Conservation (phyloP, 805 yeast genomes). For the Candida chauliodis region DNA sequence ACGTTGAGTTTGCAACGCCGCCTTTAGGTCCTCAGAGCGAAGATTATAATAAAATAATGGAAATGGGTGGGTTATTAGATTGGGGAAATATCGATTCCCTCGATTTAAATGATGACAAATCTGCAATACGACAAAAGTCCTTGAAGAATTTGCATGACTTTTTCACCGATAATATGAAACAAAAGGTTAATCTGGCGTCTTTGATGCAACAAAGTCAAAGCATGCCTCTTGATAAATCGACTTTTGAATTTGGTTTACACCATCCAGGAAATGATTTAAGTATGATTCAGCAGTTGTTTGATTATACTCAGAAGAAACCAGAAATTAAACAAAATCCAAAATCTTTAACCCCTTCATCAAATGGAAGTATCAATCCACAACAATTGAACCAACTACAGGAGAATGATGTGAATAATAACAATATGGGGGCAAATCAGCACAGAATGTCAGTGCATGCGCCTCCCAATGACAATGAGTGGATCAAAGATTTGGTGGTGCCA, state of each 20-base stretch:
- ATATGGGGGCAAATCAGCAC: conserved; percentile 12
- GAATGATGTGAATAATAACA: conserved; percentile 2
- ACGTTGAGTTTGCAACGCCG: conserved; percentile 80
- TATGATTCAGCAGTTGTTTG: conserved; percentile 10
- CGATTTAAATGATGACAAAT: conserved; percentile 19
- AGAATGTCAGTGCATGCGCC: conserved; percentile 11
- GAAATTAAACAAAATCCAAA: neutral
- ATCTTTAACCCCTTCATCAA: conserved; percentile 3
- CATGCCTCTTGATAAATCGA: conserved; percentile 3
- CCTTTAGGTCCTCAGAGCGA: conserved; percentile 36
- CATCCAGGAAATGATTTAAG: conserved; percentile 19
- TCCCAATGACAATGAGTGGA: conserved; percentile 51
- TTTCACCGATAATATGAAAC: conserved; percentile 14
- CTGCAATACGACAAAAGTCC: conserved; percentile 12
- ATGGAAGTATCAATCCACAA: conserved; percentile 4
- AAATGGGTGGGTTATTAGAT: conserved; percentile 21
- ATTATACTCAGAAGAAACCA: conserved; percentile 3
- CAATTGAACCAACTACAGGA: conserved; percentile 6
- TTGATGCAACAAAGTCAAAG: conserved; percentile 6
- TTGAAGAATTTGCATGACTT: conserved; percentile 14
- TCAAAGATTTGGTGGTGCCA: conserved; percentile 64
- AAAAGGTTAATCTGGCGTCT: neutral
- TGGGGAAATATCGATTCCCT: conserved; percentile 30
- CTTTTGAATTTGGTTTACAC: conserved; percentile 24
- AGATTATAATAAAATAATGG: conserved; percentile 9